These are phyloP conservation scores for Aureoboletus auriporus DNA, from an alignment of 768 basidiomycete genomes.

Conservation along the genomic window DNA sequence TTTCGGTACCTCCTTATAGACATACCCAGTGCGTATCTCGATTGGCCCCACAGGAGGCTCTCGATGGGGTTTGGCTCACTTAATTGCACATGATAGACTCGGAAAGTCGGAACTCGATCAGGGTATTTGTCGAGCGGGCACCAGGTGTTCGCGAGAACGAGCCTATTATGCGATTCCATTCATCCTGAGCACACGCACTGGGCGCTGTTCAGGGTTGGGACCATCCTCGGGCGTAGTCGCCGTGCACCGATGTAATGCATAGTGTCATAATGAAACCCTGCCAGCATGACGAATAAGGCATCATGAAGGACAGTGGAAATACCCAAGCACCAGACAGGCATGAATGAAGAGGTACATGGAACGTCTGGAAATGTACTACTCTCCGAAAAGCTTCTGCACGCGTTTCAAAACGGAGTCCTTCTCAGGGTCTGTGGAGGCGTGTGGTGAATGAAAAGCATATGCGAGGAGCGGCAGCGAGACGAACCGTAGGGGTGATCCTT, in stretches of 20 bases:
- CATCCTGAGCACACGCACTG: conserved; percentile 23
- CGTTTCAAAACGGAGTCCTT: conserved; percentile 96
- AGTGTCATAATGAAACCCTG: conserved; percentile 20
- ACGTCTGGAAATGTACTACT: conserved; percentile 42
- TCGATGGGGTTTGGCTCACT: conserved; percentile 6
- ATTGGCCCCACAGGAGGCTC: conserved; percentile 15
- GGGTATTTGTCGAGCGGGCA: conserved; percentile 67
- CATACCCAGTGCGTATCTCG: conserved; percentile 60
- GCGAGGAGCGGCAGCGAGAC: conserved; percentile 19
- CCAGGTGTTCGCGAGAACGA: conserved; percentile 68
- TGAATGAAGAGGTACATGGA: conserved; percentile 12
- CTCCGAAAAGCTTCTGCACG: conserved; percentile 94
- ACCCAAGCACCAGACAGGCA: conserved; percentile 5
- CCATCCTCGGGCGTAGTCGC: conserved; percentile 9
- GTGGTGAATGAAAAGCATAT: conserved; percentile 14
- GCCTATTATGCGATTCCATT: conserved; percentile 65
- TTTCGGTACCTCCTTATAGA: conserved; percentile 77
- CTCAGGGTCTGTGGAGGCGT: conserved; percentile 65
- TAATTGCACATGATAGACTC: conserved; percentile 44
- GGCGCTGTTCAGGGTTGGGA: conserved; percentile 8
- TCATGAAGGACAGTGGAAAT: conserved; percentile 5
- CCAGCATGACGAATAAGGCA: conserved; percentile 6
- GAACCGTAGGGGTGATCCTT: conserved; percentile 98
- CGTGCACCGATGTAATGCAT: conserved; percentile 22
- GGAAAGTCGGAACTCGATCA: conserved; percentile 53